Percentiles rank a stretch among this genome's conserved stretches.
These are phyloP conservation scores for Barnettozyma hawaiiensis DNA, from an alignment of 1,139 yeast genomes.

Conservation along the genomic window DNA sequence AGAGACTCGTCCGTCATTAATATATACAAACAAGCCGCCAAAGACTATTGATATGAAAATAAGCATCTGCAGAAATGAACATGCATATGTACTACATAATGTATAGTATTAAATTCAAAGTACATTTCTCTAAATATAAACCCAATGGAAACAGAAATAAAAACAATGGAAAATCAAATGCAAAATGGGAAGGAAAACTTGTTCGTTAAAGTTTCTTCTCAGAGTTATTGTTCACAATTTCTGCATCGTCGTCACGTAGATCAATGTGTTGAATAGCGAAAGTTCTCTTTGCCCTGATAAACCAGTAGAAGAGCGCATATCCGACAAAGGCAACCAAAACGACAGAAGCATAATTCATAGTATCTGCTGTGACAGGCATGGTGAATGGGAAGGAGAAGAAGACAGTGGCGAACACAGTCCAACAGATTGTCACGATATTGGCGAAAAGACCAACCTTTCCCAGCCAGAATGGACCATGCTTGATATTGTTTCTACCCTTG, in stretches of 20 bases:
- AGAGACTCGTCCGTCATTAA: too few species aligned
- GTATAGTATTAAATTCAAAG: too few species aligned
- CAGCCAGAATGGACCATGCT: conserved; percentile 67
- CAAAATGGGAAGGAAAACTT: background rate
- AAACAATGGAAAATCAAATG: background rate
- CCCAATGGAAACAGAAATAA: background rate
- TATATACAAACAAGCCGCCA: too few species aligned
- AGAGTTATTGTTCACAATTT: background rate
- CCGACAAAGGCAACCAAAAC: conserved; percentile 52
- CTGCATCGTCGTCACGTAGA: conserved; percentile 3
- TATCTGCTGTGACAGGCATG: conserved; percentile 56
- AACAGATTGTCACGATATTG: conserved; percentile 48
- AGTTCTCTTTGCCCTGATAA: conserved; percentile 19
- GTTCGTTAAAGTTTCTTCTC: background rate
- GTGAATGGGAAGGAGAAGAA: conserved; percentile 64
- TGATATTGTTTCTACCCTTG: conserved; percentile 54
- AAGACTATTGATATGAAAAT: too few species aligned
- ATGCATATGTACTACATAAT: too few species aligned
- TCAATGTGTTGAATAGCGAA: conserved; percentile 23
- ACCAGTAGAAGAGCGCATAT: conserved; percentile 55
- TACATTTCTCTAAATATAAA: background rate
- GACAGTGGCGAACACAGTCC: conserved; percentile 58
- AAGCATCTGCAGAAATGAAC: too few species aligned
- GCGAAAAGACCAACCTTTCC: conserved; percentile 55
- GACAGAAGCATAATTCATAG: conserved; percentile 70